phyloP scores from a whole-genome alignment of 2,329 filamentous ascomycete species.

The Fusarium sulawesiense region DNA sequence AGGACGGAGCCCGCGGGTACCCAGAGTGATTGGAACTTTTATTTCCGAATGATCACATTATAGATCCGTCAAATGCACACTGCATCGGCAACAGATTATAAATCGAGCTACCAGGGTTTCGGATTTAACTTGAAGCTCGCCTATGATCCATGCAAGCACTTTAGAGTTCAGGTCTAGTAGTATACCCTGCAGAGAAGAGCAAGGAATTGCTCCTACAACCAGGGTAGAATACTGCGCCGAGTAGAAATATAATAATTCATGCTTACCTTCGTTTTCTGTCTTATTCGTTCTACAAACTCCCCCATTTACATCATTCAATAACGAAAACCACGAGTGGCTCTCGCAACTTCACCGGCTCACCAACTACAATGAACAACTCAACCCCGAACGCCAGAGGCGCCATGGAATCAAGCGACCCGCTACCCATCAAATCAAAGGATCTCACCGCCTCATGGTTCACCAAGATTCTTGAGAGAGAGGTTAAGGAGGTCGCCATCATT shows the following conservation, averaged over 20 bases:
- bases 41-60: background rate
- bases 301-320: background rate
- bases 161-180: background rate
- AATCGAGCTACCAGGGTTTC: background rate
- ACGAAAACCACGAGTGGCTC: rapidly evolving
- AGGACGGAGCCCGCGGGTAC: background rate
- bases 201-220: background rate
- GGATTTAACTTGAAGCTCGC: background rate
- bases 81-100: background rate
- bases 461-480: background rate
- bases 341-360: background rate
- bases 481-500: background rate
- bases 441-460: conserved; percentile 20
- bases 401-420: background rate
- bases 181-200: background rate
- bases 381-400: background rate
- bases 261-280: background rate
- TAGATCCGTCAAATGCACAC: rapidly evolving
- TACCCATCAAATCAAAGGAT: background rate
- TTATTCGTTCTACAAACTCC: background rate
- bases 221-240: background rate
- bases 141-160: background rate
- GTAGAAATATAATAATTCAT: background rate
- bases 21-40: background rate
- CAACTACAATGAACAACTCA: background rate